Evolutionary conservation across 2,329 filamentous ascomycete species (phyloP).

Genomic region (Colletotrichum chrysophilum): DNA sequence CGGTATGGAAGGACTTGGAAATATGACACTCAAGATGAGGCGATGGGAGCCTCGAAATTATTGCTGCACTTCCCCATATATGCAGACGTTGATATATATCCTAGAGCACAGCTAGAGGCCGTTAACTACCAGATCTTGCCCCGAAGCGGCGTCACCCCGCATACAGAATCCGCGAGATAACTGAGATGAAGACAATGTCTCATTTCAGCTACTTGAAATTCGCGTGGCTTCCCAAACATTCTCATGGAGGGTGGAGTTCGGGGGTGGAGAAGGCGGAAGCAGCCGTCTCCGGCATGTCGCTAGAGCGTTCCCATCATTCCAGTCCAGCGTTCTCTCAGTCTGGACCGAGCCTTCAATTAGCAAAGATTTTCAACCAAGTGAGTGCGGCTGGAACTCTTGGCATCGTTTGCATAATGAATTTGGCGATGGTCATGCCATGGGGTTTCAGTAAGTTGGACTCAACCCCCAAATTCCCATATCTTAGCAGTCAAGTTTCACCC

Average conservation of each 20-base stretch:
- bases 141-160: neutral
- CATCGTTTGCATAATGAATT: neutral
- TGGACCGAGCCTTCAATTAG: neutral
- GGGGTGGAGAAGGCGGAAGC: neutral
- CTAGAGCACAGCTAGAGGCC: no score
- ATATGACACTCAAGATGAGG: no score
- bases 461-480: neutral
- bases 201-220: neutral
- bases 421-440: neutral
- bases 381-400: neutral
- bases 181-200: neutral
- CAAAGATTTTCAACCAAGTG: neutral
- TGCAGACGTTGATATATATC: no score
- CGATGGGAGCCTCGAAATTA: no score
- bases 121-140: no score
- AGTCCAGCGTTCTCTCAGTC: rapidly evolving
- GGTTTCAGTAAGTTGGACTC: neutral
- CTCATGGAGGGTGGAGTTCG: neutral
- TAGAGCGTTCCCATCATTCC: neutral
- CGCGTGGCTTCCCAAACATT: neutral
- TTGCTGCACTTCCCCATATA: no score
- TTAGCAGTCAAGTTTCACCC: neutral
- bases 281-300: neutral
- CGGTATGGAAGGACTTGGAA: no score
- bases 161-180: neutral